Base-by-base conservation (phyloP, 352 stramenopile species). In the Saprolegnia diclina region DNA sequence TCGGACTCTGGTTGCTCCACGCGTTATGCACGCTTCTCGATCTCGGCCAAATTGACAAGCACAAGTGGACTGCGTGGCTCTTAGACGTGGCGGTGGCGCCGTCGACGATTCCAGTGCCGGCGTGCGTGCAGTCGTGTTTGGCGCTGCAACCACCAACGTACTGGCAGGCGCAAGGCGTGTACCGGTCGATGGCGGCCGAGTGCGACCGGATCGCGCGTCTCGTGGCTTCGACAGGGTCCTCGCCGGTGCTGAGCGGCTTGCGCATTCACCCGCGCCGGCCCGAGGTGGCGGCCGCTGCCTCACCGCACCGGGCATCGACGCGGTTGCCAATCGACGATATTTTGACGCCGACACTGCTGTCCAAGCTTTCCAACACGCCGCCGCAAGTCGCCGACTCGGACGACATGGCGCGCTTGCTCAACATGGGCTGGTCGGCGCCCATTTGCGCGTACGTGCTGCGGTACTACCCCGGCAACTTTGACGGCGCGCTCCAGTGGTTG, bases 401-500 rank as follows among this genome's bases (percentile, higher is more conserved):
- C 14, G 63, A 69, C 5, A 29, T 69, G 21, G 37, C 45, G 14
- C 46, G 52, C 13, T 24, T 69, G n/a, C 14, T 42, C 4, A 52
- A 53, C 32, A 69, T 69, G 63, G 63, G 63, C 9, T 69, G 29
- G 14, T 62, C 63, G 13, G 14, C 29, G 6, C 9, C 24, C 0
- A 9, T 69, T 19, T 37, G 63, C 32, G 22, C 63, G 24, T 69
- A 63, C 53, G 63, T 62, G 22, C 29, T 69, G 44, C 42, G 37
- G 35, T 53, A 69, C 37, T 69, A 69, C 45, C 63, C 45, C 18
- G 29, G 52, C n/a, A 69, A 69, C 40, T 9, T 61, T 11, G 21
- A 38, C 13, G 63, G 63, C 40, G 63, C 63, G 38, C n/a, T 54
- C 0, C 63, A 69, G 21, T 69, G 63, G 63, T 26, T 69, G 11